Percentiles rank a stretch among this genome's conserved stretches.
Evolutionary conservation across 345 rosid genomes (phyloP).

Genomic region (Cardamine resedifolia): DNA sequence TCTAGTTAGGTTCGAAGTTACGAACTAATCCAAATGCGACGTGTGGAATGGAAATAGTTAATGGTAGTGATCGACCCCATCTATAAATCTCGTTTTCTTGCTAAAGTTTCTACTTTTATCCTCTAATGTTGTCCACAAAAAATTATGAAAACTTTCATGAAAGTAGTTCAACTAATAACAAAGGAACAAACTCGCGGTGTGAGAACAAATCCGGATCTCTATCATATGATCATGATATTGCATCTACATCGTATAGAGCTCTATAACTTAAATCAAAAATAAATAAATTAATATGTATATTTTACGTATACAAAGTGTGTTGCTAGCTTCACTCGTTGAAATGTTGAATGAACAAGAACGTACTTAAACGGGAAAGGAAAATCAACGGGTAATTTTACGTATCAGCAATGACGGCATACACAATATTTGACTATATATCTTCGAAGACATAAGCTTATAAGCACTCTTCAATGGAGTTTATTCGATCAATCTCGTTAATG

Average conservation of each 20-base stretch:
- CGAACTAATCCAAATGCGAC: conserved; percentile 8
- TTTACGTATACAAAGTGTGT: too few relatives aligned
- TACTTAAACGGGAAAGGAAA: too few relatives aligned
- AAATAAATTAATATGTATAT: too few relatives aligned
- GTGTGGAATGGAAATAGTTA: not conserved
- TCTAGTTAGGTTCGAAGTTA: conserved; percentile 2
- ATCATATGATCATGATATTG: not conserved
- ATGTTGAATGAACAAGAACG: not conserved
- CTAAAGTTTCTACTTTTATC: conserved; percentile 3
- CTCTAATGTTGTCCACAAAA: not conserved
- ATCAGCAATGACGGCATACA: too few relatives aligned
- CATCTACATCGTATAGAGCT: not conserved
- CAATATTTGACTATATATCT: too few relatives aligned
- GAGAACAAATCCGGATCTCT: not conserved
- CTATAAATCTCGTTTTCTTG: not conserved
- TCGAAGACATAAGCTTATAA: too few relatives aligned
- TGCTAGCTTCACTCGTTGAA: not conserved
- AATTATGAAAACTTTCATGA: not conserved
- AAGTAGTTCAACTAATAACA: not conserved
- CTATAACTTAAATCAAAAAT: not conserved
- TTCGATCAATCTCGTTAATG: not conserved
- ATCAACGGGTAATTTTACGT: too few relatives aligned
- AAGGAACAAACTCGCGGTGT: not conserved
- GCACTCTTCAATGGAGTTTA: not conserved
- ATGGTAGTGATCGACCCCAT: not conserved